Evolutionary conservation across 345 rosid genomes (phyloP), one percentile per base, ranked within the genome.

Genomic region (Populus pruinosa): DNA sequence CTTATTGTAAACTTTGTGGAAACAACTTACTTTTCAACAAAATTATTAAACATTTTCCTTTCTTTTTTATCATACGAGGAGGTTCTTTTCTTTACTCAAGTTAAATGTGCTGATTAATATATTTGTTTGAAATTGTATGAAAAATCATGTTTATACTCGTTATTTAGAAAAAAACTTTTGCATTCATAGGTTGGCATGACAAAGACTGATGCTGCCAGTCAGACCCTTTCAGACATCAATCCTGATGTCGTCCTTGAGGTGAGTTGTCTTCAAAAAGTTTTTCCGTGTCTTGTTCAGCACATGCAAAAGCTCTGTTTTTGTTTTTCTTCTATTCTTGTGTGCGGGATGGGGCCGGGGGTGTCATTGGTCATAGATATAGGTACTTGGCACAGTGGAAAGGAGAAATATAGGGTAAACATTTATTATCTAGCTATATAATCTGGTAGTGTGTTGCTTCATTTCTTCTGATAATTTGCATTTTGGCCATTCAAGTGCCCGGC

Each of bases 201-300:
- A 80, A 95, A 93, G 90, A 95, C 99, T 56, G 99, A 95, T 90
- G 99, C 98, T 78, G 98, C 99, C 81, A 93, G 92, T 80, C 99
- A 95, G 83, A 95, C 99, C 71, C 99, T 95, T 69, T 81, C 91
- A 41, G 99, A 92, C 73, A 93, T 95, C 79, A 95, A 93, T 77
- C 99, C 97, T 36, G 99, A 95, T 75, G 97, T 95, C 75, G 89
- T 91, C 47, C 96, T 95, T 64, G 97, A 95, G 87, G 99, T 84
- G 69, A 50, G 82, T 78, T 78, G 59, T 53, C 20, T 7, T 49
- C 9, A 33, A n/a, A 53, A 33, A 21, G 6, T 36, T 39, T 8
- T 64, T 13, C 25, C 2, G 25, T 7, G 33, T 9, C 55, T 23
- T 38, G 18, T 12, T 44, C 3, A 17, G 21, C 43, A 33, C 33